These are phyloP conservation scores for Gliomastix tumulicola DNA, from an alignment of 2,329 filamentous ascomycete genomes.

Conservation along the genomic window DNA sequence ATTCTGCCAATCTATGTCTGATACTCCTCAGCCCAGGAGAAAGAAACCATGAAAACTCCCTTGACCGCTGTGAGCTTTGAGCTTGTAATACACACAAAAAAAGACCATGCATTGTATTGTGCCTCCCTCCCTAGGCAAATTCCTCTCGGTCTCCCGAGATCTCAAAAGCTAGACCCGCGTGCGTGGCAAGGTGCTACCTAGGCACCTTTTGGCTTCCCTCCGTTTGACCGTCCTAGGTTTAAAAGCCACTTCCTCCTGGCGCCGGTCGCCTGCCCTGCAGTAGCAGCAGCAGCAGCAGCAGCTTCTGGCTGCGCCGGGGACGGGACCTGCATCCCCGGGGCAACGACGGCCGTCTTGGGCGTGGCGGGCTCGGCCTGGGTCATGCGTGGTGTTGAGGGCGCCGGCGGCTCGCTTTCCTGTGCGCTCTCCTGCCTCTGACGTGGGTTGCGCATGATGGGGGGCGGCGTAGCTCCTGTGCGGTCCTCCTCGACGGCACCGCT, in stretches of 20 bases:
- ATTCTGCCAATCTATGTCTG: conserved; percentile 4
- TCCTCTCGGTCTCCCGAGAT: too few relatives aligned
- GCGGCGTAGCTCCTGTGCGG: conserved; percentile 43
- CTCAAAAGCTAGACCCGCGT: too few relatives aligned
- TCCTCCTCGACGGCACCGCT: conserved; percentile 31
- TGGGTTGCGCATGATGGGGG: conserved; percentile 44
- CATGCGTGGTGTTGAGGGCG: not conserved
- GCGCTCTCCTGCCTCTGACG: conserved; percentile 15
- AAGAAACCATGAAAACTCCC: not conserved
- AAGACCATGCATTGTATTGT: too few relatives aligned
- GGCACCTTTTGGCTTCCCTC: not conserved
- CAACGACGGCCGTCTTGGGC: not conserved
- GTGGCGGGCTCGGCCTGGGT: not conserved
- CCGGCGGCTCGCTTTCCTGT: not conserved
- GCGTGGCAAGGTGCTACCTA: too few relatives aligned
- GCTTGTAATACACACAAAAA: too few relatives aligned
- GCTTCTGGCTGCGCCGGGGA: not conserved
- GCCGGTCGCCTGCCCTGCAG: conserved; percentile 8
- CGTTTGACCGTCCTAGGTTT: conserved; percentile 17
- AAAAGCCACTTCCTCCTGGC: conserved; percentile 26
- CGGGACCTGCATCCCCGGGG: not conserved
- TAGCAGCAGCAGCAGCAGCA: conserved; percentile 1
- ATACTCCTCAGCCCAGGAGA: not conserved
- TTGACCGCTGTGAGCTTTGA: too few relatives aligned
- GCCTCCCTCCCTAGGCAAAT: too few relatives aligned